A percentile compares a stretch with the other conserved stretches of the same genome.
Evolutionary conservation across 23 red algal genomes (phyloP).

Genomic region (Gracilaria vermiculophylla): DNA sequence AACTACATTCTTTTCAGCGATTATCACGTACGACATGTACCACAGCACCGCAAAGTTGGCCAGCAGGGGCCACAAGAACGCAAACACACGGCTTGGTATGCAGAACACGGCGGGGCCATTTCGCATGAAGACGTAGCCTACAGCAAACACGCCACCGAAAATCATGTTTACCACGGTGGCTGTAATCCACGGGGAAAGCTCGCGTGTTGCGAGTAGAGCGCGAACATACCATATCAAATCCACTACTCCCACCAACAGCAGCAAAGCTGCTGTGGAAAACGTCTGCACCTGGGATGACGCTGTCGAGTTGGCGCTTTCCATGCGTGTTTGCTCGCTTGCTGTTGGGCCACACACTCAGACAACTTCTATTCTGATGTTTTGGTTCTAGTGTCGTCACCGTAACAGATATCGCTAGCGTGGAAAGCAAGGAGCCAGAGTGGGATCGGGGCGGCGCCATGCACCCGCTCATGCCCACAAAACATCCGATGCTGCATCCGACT

Average conservation of each 20-base stretch:
- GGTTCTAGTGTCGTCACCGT: too few species aligned
- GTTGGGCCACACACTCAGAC: too few species aligned
- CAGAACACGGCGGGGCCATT: background rate
- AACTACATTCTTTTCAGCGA: background rate
- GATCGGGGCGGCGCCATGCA: too few species aligned
- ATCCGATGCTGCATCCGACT: too few species aligned
- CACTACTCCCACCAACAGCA: background rate
- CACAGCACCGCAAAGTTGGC: slow-evolving; percentile 6
- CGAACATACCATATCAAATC: background rate
- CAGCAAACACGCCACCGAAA: background rate
- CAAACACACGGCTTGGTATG: background rate
- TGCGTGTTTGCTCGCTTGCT: background rate
- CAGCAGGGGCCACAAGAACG: background rate
- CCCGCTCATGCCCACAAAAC: too few species aligned
- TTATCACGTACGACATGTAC: slow-evolving; percentile 12
- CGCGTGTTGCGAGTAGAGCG: background rate
- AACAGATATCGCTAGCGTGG: too few species aligned
- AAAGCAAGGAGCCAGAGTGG: too few species aligned
- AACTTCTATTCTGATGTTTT: too few species aligned
- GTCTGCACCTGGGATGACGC: background rate
- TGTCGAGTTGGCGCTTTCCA: background rate
- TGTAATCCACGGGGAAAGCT: background rate
- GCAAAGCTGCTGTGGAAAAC: background rate
- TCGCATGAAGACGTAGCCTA: background rate
- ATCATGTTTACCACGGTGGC: background rate